Percentiles rank a stretch among this genome's conserved stretches.
Evolutionary conservation across 1,139 yeast genomes (phyloP).

Genomic region (Geotrichum phurueaensis): DNA sequence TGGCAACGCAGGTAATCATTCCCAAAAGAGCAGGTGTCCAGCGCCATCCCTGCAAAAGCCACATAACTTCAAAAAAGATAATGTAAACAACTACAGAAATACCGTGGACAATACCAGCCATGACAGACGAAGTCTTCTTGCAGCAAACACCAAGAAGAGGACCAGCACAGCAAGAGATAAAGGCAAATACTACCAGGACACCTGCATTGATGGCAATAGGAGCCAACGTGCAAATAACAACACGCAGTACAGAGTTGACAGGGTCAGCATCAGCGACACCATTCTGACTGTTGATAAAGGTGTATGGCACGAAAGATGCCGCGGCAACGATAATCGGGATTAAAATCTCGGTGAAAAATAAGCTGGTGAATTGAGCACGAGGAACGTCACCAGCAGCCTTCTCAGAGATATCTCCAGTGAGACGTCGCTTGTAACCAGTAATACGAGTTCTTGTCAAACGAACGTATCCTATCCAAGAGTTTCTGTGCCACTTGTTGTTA

Average conservation of each 20-base stretch:
- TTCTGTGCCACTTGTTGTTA: conserved; percentile 97
- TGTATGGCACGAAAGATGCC: conserved; percentile 83
- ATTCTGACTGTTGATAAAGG: conserved; percentile 93
- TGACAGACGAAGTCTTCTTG: conserved; percentile 93
- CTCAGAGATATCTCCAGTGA: conserved; percentile 80
- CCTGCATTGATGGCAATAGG: conserved; percentile 91
- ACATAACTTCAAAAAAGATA: conserved; percentile 85
- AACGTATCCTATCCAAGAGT: conserved; percentile 98
- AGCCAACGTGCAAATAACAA: conserved; percentile 81
- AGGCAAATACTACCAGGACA: conserved; percentile 52
- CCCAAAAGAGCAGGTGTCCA: conserved; percentile 87
- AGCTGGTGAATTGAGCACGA: conserved; percentile 86
- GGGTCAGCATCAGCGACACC: conserved; percentile 61
- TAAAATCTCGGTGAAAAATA: conserved; percentile 77
- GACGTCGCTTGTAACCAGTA: conserved; percentile 95
- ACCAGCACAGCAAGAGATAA: conserved; percentile 93
- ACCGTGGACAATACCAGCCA: conserved; percentile 97
- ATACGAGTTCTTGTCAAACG: conserved; percentile 93
- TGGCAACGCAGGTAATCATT: conserved; percentile 72
- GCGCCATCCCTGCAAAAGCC: conserved; percentile 92
- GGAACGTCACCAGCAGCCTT: conserved; percentile 91
- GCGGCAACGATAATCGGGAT: conserved; percentile 85
- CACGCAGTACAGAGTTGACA: conserved; percentile 78
- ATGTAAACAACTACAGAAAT: conserved; percentile 75
- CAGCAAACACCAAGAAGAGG: conserved; percentile 93